Percentiles rank a stretch among this genome's conserved stretches.
phyloP scores from a whole-genome alignment of 2,329 filamentous ascomycete species.

The Scedosporium apiospermum region DNA sequence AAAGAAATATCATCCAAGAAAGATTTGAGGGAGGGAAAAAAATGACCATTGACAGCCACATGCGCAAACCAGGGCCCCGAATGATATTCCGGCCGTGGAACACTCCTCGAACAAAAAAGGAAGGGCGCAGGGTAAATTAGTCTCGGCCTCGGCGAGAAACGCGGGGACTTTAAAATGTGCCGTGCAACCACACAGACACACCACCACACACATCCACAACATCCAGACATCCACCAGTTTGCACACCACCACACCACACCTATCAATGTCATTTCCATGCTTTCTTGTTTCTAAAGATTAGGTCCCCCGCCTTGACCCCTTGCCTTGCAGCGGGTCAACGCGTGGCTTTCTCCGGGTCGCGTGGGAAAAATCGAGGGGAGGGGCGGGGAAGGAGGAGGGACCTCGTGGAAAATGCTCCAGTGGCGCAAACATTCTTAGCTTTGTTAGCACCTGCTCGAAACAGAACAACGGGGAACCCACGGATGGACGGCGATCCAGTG shows the following conservation, averaged over 20 bases:
- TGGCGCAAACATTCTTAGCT: background rate
- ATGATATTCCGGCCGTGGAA: background rate
- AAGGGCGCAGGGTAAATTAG: background rate
- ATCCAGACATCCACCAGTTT: background rate
- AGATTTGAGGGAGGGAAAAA: too few relatives aligned
- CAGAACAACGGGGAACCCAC: background rate
- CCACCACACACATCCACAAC: background rate
- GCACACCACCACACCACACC: background rate
- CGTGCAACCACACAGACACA: background rate
- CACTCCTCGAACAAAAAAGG: background rate
- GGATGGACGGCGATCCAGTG: background rate
- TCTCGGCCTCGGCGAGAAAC: conserved; percentile 1
- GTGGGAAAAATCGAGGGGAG: too few relatives aligned
- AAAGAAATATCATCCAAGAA: too few relatives aligned
- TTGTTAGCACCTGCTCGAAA: background rate
- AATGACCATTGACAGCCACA: too few relatives aligned
- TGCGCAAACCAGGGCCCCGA: too few relatives aligned
- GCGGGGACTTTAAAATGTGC: background rate
- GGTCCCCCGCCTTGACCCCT: too few relatives aligned
- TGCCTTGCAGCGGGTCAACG: too few relatives aligned
- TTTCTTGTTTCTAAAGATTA: too few relatives aligned
- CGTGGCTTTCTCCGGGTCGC: too few relatives aligned
- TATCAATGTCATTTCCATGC: too few relatives aligned
- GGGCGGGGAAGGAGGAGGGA: too few relatives aligned
- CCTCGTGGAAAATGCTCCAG: background rate